These are phyloP conservation scores for Diospyros lotus DNA, from an alignment of 148 eudicot species.

Conservation along the genomic window DNA sequence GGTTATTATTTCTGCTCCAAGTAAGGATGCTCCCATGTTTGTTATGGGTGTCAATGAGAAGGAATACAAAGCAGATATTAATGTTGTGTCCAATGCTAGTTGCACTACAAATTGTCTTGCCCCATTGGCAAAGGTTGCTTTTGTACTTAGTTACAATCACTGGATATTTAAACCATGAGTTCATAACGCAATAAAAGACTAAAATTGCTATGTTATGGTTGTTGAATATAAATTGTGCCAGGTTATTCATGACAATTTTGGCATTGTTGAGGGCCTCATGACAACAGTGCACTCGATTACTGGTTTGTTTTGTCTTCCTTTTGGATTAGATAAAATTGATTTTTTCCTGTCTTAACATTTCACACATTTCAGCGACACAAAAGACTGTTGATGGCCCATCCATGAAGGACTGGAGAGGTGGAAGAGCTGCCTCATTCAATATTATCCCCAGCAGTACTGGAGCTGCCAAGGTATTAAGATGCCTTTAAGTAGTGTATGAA, in stretches of 20 bases:
- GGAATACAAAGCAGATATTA: slow-evolving; percentile 49
- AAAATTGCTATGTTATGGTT: background rate
- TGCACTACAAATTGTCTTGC: slow-evolving; percentile 90
- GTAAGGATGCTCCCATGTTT: slow-evolving; percentile 75
- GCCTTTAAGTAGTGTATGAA: background rate
- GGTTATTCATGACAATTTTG: slow-evolving; percentile 62
- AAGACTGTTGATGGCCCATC: slow-evolving; percentile 81
- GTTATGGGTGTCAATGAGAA: slow-evolving; percentile 78
- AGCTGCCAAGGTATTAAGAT: slow-evolving; percentile 58
- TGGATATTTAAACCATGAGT: background rate
- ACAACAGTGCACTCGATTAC: slow-evolving; percentile 71
- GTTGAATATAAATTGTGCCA: slow-evolving; percentile 9
- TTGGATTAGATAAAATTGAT: background rate
- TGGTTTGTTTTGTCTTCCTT: slow-evolving; percentile 24
- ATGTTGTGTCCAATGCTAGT: slow-evolving; percentile 72
- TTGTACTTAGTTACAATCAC: background rate
- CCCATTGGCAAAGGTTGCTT: slow-evolving; percentile 64
- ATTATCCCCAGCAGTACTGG: slow-evolving; percentile 82
- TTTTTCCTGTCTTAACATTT: background rate
- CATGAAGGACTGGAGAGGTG: slow-evolving; percentile 73
- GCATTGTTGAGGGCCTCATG: slow-evolving; percentile 82
- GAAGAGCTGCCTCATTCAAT: slow-evolving; percentile 76
- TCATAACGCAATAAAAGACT: background rate
- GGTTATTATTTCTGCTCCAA: slow-evolving; percentile 66
- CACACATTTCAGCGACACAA: slow-evolving; percentile 42